Base-by-base conservation (phyloP, 495 filamentous ascomycete genomes). In the Bacidia rubella region DNA sequence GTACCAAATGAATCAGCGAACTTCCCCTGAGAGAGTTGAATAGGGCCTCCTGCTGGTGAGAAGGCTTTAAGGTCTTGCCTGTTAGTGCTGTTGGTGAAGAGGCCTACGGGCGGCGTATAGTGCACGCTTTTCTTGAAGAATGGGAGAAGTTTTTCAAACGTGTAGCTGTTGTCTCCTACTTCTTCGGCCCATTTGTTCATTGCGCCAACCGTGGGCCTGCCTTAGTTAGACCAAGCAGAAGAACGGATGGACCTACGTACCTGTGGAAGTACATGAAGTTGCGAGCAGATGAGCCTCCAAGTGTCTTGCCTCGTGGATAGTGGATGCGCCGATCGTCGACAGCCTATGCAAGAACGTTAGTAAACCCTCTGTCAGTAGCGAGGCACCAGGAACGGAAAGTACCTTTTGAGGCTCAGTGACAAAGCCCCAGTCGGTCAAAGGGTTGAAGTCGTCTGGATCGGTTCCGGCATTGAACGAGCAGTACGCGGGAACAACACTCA, bases 141-240 rank as follows among this genome's bases (percentile, higher is more conserved):
- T 0, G 77, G 76, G 0, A 81, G 64, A 0, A 78, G 49, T 3
- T 70, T 65, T 11, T 76, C 68, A 32, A 69, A 83, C 3, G 63
- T 64, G 54, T 78, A 86, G 49, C 64, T 71, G 1, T 68, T 27
- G 57, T 83, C 80, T 43, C 72, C 69, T 2, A 81, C 75, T 0
- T 55, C 47, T 25, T 77, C 68, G 1, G 79, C 80, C 79, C 79
- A 84, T 57, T 66, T 59, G 11, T 78, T 61, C 53, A 70, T 67
- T 1, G 75, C 62, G 0, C 66, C 70, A 5, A 53, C 56, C 1
- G 68, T 73, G 53, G 70, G 66, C 27, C 53, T 49, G 26, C 2
- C 49, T 54, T 23, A 19, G 29, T n/a, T 38, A 21, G 38, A 9
- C 19, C 22, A 21, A 35, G 11, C 21, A 11, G 5, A 29, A 27